A percentile compares a stretch with the other conserved stretches of the same genome.
Conservation (phyloP, 2,329 filamentous ascomycete species). For the Amphichorda felina region DNA sequence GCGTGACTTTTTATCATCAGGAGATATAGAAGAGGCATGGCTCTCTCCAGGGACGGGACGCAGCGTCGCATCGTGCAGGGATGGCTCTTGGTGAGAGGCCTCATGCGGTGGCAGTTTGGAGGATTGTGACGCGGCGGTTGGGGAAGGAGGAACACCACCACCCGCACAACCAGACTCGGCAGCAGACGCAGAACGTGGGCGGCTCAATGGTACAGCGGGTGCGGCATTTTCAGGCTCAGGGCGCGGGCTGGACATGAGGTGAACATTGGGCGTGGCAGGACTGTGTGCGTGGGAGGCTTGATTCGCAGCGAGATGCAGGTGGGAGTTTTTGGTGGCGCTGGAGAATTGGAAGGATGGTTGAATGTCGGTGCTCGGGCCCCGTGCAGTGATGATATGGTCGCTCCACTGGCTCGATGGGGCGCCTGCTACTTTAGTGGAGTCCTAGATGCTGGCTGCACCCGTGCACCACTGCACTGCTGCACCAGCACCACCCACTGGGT, state of each 20-base stretch:
- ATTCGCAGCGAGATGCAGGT: constrained; percentile 11
- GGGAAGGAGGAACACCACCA: neutral
- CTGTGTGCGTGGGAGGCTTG: constrained; percentile 16
- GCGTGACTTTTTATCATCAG: constrained; percentile 34
- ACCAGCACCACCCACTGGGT: no score
- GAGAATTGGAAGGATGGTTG: constrained; percentile 1
- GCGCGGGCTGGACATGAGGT: constrained; percentile 44
- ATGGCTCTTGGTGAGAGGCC: neutral
- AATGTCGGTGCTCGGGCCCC: no score
- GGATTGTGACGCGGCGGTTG: neutral
- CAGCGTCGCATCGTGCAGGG: constrained; percentile 5
- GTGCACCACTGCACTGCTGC: no score
- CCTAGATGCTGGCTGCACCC: no score
- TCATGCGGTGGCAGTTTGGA: neutral
- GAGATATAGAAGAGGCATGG: constrained; percentile 4
- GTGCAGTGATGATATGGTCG: no score
- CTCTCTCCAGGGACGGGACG: constrained; percentile 5
- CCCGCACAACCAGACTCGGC: constrained; percentile 4
- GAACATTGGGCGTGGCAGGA: constrained; percentile 32
- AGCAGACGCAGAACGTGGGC: constrained; percentile 5
- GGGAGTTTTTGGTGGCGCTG: constrained; percentile 2
- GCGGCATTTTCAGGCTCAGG: constrained; percentile 42
- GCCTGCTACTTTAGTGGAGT: no score
- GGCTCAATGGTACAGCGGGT: constrained; percentile 32
- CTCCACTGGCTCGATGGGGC: no score